Conservation (phyloP, 257 asterid genomes). For the Apocynum venetum region DNA sequence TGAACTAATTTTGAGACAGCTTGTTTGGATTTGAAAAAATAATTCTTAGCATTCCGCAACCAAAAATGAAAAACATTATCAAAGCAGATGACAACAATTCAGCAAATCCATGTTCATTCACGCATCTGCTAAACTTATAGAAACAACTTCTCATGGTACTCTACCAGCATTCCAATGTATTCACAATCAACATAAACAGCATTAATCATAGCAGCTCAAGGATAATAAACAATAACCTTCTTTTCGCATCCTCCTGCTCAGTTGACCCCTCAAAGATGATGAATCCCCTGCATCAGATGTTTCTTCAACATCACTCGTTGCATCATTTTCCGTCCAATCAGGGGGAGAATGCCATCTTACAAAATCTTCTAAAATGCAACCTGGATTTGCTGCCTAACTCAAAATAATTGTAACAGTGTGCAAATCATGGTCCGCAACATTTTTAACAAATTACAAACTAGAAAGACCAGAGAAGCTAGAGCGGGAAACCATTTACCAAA, state of each 20-base stretch:
- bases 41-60: not conserved
- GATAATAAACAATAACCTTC: slow-evolving; percentile 54
- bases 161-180: not conserved
- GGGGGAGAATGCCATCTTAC: slow-evolving; percentile 99
- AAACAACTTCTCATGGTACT: not conserved
- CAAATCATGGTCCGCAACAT: slow-evolving; percentile 20
- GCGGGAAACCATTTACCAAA: slow-evolving; percentile 14
- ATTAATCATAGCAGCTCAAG: not conserved
- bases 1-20: not conserved
- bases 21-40: not conserved
- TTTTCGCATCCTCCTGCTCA: slow-evolving; percentile 94
- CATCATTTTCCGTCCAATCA: slow-evolving; percentile 79
- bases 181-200: not conserved
- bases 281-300: slow-evolving; percentile 48
- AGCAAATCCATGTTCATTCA: not conserved
- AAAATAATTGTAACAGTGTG: slow-evolving; percentile 22
- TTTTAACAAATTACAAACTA: slow-evolving; percentile 14
- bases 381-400: slow-evolving; percentile 97
- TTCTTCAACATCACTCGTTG: slow-evolving; percentile 40
- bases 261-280: slow-evolving; percentile 70
- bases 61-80: not conserved
- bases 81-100: not conserved
- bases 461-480: slow-evolving; percentile 17
- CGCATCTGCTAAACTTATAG: not conserved
- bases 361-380: slow-evolving; percentile 93